These are phyloP conservation scores for Trichomonas vaginalis DNA, from an alignment of 208 protist genomes.

Conservation along the genomic window DNA sequence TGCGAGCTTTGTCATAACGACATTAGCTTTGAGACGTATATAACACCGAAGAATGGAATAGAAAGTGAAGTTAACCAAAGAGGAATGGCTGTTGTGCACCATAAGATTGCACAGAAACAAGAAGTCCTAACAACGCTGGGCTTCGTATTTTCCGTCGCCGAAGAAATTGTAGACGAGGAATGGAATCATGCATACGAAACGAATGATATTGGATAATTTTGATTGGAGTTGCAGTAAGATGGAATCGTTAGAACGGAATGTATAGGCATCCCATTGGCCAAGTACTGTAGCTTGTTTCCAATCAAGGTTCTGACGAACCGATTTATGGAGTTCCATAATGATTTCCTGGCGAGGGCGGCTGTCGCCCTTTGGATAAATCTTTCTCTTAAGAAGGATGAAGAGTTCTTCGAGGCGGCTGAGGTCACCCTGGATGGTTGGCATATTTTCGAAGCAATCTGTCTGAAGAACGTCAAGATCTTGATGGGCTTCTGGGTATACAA, in stretches of 20 bases:
- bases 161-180: neutral
- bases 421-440: neutral
- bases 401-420: neutral
- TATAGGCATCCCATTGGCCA: neutral
- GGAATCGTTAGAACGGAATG: neutral
- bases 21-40: neutral
- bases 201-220: neutral
- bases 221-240: neutral
- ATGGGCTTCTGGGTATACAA: neutral
- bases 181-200: neutral
- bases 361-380: neutral
- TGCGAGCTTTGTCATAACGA: neutral
- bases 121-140: neutral
- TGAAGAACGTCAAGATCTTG: neutral
- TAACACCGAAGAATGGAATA: neutral
- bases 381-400: neutral
- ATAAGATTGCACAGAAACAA: neutral
- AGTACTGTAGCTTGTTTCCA: neutral
- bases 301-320: neutral
- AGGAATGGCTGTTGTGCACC: neutral
- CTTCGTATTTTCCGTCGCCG: neutral
- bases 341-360: neutral
- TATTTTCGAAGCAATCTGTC: neutral
- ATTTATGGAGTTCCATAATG: neutral
- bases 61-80: neutral